Conservation (phyloP, 306 rosid genomes). For the Morella rubra region DNA sequence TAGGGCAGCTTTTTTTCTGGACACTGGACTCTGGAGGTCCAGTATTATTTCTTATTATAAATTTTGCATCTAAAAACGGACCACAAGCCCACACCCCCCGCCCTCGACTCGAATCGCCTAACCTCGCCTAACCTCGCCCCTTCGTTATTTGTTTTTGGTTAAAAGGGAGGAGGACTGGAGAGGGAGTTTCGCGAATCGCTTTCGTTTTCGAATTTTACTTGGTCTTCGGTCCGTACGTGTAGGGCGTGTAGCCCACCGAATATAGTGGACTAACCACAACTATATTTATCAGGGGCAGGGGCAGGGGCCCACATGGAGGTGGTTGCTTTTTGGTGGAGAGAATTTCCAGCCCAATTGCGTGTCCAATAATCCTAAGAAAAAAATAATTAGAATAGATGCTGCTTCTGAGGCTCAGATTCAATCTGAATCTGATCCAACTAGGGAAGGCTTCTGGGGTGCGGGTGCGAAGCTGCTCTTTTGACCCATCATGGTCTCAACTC, state of each 20-base stretch:
- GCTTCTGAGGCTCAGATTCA: background rate
- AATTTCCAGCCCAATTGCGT: conserved; percentile 26
- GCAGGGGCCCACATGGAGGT: conserved; percentile 25
- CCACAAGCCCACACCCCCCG: conserved; percentile 31
- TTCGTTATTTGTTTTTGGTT: too few relatives aligned
- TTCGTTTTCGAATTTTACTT: background rate
- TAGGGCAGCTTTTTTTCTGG: conserved; percentile 27
- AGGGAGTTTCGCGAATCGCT: too few relatives aligned
- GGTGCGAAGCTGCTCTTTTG: background rate
- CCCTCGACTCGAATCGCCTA: too few relatives aligned
- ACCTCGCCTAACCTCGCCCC: background rate
- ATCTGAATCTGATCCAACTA: background rate
- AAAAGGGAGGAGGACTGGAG: too few relatives aligned
- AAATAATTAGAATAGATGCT: background rate
- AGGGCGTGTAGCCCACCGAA: conserved; percentile 34
- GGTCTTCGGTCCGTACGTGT: conserved; percentile 21
- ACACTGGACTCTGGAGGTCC: conserved; percentile 63
- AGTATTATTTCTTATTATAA: conserved; percentile 35
- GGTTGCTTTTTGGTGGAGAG: background rate
- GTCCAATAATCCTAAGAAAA: background rate
- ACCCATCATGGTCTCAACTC: background rate
- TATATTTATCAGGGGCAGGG: background rate
- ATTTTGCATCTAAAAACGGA: conserved; percentile 11
- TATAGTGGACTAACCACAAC: conserved; percentile 22
- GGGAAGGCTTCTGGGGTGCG: too few relatives aligned